A percentile compares a stretch with the other conserved stretches of the same genome.
These are phyloP conservation scores for Collybia nuda DNA, from an alignment of 768 basidiomycete genomes.

Conservation along the genomic window DNA sequence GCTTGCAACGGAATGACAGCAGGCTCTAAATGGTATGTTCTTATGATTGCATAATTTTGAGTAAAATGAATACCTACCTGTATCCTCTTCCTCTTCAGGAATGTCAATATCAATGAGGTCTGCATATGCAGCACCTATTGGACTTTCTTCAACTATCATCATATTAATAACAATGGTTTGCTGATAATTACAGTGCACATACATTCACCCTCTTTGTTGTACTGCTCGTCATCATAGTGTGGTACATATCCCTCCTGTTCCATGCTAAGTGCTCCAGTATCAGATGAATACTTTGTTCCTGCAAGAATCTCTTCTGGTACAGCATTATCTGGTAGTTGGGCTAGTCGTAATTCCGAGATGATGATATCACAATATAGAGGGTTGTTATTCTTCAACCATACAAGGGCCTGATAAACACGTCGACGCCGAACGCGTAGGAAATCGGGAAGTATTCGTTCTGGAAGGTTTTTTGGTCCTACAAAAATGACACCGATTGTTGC, in stretches of 20 bases:
- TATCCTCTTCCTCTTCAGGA: too few species aligned
- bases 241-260: constrained; percentile 2
- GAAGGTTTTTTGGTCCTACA: background rate
- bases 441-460: background rate
- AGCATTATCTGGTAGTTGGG: background rate
- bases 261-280: background rate
- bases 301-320: background rate
- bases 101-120: background rate
- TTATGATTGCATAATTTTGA: too few species aligned
- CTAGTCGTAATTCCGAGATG: background rate
- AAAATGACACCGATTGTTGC: background rate
- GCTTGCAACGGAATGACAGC: background rate
- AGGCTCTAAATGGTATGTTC: background rate
- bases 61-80: too few species aligned
- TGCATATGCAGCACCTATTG: background rate
- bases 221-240: background rate
- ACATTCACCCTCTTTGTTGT: background rate
- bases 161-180: background rate
- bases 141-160: background rate
- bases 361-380: too few species aligned
- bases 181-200: background rate
- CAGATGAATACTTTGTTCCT: background rate
- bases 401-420: background rate
- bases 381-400: background rate
- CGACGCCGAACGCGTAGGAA: background rate